Evolutionary conservation across 139 green algal genomes (phyloP), one percentile per base, ranked within the genome.

Genomic region (Chlamydomonas schloesseri): DNA sequence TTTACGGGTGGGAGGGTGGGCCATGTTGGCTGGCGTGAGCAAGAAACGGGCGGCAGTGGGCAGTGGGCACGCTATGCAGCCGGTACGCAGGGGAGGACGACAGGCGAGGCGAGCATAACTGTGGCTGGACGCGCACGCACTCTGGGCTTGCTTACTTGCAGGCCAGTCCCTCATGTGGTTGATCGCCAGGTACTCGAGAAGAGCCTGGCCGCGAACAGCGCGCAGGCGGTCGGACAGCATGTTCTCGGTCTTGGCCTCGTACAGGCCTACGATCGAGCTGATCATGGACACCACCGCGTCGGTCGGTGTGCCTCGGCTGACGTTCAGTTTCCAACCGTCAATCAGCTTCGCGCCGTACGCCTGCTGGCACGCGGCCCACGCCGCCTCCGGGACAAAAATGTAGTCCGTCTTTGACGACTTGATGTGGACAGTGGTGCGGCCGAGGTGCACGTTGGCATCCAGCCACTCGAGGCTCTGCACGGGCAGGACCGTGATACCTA

Each of bases 171-270:
- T 18, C 71, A 58, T 62, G 26, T 77, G 23, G 71, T 77, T 77
- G 71, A 77, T 33, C 42, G 71, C 71, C 36, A 74, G 34, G 69
- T 74, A 74, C 69, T 74, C 34, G 36, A 60, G 42, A 42, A 62
- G 42, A 5, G 42, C 71, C 71, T 77, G 71, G 24, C 26, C 71
- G 71, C 42, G 42, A 42, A 42, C 42, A 26, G 0, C 4, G 13
- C 0, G 42, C 37, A 36, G 11, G 20, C 24, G 26, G 42, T 23
- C 42, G 26, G 0, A 26, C 71, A 58, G 42, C 26, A 2, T 0
- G 1, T 0, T 62, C 42, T 34, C 26, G 26, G 42, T 60, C 26
- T 62, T 77, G 71, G 71, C 71, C 42, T 77, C 71, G 71, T 77
- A 77, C 24, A 77, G 26, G 71, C 71, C 71, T 37, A 77, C 24